Percentiles rank a stretch among this genome's conserved stretches.
These are phyloP conservation scores for Tilletia setariae DNA, from an alignment of 1,284 basidiomycete species.

Conservation along the genomic window DNA sequence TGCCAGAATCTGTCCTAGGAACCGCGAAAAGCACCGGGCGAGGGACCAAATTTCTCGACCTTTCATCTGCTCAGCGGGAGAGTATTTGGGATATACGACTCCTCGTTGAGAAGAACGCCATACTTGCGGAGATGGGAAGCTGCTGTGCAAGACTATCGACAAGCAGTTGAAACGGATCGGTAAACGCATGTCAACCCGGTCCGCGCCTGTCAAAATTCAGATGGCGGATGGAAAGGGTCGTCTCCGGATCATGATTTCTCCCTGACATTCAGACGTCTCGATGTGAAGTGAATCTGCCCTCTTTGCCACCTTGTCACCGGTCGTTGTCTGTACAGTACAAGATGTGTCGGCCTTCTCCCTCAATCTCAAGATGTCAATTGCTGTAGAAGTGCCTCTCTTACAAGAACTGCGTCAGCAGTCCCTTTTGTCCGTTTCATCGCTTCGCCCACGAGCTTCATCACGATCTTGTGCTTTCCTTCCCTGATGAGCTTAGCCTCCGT, in stretches of 20 bases:
- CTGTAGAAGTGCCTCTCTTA: neutral
- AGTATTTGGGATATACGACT: neutral
- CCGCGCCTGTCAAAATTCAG: too few relatives aligned
- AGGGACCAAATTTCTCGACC: neutral
- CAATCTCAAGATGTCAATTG: neutral
- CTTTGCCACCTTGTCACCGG: too few relatives aligned
- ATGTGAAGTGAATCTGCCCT: too few relatives aligned
- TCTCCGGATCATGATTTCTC: too few relatives aligned
- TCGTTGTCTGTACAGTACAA: too few relatives aligned
- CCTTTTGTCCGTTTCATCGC: slow-evolving; percentile 84
- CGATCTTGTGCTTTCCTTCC: slow-evolving; percentile 72
- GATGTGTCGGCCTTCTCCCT: too few relatives aligned
- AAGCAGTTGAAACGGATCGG: too few relatives aligned
- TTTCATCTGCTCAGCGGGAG: neutral
- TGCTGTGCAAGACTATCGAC: neutral
- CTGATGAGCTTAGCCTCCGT: slow-evolving; percentile 69
- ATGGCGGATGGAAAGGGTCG: too few relatives aligned
- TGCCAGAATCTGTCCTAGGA: too few relatives aligned
- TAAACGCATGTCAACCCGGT: too few relatives aligned
- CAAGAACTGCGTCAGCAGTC: slow-evolving; percentile 63
- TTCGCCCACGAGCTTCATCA: slow-evolving; percentile 81
- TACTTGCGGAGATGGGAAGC: neutral
- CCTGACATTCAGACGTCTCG: too few relatives aligned
- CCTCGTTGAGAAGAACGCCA: neutral
- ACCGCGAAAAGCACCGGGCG: too few relatives aligned